phyloP scores from a whole-genome alignment of 306 rosid genomes.

The Ochetophila trinervis region DNA sequence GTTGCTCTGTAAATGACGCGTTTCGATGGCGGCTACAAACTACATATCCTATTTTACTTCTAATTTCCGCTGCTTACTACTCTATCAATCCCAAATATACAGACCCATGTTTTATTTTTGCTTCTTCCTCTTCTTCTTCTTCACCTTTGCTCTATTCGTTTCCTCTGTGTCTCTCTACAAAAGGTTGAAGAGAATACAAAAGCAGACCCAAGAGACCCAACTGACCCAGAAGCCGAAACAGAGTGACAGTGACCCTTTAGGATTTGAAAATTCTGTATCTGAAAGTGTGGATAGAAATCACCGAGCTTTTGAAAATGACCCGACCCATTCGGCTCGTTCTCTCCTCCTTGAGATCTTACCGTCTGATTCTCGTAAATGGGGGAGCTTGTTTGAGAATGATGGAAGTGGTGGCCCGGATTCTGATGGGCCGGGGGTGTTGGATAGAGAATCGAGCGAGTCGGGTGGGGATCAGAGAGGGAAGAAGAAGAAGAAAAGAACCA shows the following conservation, averaged over 20 bases:
- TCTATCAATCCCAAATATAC: conserved; percentile 21
- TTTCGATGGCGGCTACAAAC: conserved; percentile 48
- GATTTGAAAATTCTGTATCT: conserved; percentile 18
- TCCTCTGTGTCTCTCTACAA: conserved; percentile 33
- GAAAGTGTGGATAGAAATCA: conserved; percentile 8
- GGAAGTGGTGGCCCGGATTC: conserved; percentile 22
- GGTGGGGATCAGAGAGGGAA: conserved; percentile 36
- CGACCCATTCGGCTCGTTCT: conserved; percentile 42
- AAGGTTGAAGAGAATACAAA: conserved; percentile 22
- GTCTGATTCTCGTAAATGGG: conserved; percentile 54
- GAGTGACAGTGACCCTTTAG: conserved; percentile 26
- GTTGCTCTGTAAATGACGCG: conserved; percentile 37
- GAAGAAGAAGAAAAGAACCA: conserved; percentile 66
- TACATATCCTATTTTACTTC: conserved; percentile 26
- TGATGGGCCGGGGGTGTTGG: conserved; percentile 19
- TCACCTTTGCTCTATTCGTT: conserved; percentile 31
- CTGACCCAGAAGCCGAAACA: conserved; percentile 21
- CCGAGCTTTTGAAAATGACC: conserved; percentile 19
- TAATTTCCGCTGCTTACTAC: conserved; percentile 20
- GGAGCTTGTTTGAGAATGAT: conserved; percentile 30
- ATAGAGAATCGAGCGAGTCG: conserved; percentile 16
- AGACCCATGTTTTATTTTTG: conserved; percentile 35
- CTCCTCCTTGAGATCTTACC: conserved; percentile 45
- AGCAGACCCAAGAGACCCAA: conserved; percentile 12
- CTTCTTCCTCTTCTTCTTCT: conserved; percentile 32